Evolutionary conservation across 1,139 yeast species (phyloP).

Genomic region (Geotrichum reessii): DNA sequence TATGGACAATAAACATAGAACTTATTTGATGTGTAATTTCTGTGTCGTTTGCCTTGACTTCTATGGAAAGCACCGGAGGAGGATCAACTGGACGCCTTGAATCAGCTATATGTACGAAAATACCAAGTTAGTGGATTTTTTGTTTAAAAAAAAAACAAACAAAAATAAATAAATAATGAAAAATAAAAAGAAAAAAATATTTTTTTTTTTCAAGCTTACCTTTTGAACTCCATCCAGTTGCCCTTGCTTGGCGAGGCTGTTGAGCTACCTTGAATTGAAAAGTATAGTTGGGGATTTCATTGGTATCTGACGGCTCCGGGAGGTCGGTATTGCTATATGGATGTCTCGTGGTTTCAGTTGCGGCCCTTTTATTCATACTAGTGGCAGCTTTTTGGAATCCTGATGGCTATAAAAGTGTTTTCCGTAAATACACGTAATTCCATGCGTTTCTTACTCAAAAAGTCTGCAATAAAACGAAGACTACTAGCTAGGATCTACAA

Average conservation of each 20-base stretch:
- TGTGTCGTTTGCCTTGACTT: constrained; percentile 21
- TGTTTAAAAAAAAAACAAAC: not conserved
- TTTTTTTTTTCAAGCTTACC: constrained; percentile 17
- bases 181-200: not conserved
- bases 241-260: constrained; percentile 33
- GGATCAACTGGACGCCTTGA: constrained; percentile 36
- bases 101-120: constrained; percentile 24
- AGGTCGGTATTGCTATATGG: not conserved
- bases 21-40: constrained; percentile 26
- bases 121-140: constrained; percentile 1
- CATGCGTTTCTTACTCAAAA: not conserved
- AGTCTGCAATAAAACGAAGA: too few relatives aligned
- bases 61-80: constrained; percentile 32
- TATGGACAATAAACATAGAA: constrained; percentile 31
- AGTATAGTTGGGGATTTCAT: not conserved
- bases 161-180: not conserved
- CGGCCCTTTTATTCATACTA: not conserved
- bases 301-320: not conserved
- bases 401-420: not conserved
- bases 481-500: not conserved
- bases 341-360: not conserved
- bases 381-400: not conserved
- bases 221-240: constrained; percentile 35
- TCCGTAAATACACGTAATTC: not conserved
- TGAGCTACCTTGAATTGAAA: constrained; percentile 25